phyloP scores from a whole-genome alignment of 768 basidiomycete genomes.

The Phlegmacium glaucopus region DNA sequence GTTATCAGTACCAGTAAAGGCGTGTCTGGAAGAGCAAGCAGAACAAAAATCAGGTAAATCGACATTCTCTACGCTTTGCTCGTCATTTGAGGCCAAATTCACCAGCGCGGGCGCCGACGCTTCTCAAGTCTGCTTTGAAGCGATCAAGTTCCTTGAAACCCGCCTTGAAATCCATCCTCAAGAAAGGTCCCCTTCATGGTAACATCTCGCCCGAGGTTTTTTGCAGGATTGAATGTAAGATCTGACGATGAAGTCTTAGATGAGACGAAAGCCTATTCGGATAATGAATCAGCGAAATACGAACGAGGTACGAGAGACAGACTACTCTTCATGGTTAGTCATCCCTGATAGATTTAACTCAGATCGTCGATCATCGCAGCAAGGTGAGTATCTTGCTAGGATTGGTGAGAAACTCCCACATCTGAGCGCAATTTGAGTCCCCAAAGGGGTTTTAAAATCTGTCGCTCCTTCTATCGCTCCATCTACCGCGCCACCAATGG shows the following conservation, averaged over 20 bases:
- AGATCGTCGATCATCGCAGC: too few species aligned
- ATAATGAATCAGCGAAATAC: constrained; percentile 13
- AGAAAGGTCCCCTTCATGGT: neutral
- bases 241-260: neutral
- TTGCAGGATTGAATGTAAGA: too few species aligned
- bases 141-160: constrained; percentile 17
- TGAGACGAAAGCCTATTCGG: constrained; percentile 16
- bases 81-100: neutral
- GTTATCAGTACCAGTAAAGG: constrained; percentile 16
- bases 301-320: constrained; percentile 5
- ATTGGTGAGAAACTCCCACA: too few species aligned
- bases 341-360: too few species aligned
- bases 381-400: too few species aligned
- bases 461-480: too few species aligned
- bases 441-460: too few species aligned
- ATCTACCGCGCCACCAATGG: too few species aligned
- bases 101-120: constrained; percentile 1
- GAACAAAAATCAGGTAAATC: constrained; percentile 2
- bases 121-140: constrained; percentile 16
- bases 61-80: neutral
- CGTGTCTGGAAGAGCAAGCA: constrained; percentile 16
- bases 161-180: constrained; percentile 12
- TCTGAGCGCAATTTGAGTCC: too few species aligned
- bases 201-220: too few species aligned
- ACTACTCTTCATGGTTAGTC: too few species aligned